These are phyloP conservation scores for Moniliella sp. DNA, from an alignment of 1,284 basidiomycete species.

Conservation along the genomic window DNA sequence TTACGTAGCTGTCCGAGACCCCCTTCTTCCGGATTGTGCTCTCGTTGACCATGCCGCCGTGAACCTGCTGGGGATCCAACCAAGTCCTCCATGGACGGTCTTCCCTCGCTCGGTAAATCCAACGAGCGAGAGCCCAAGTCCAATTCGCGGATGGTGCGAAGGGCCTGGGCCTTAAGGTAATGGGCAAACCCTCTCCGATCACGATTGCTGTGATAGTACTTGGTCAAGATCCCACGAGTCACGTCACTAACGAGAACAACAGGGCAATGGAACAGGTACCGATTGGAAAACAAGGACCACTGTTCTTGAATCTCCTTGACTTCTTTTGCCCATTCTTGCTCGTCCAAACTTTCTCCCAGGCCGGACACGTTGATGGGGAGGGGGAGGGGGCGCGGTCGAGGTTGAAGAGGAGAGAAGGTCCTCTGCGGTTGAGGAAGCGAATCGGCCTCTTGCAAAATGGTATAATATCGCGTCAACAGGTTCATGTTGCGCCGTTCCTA, in stretches of 20 bases:
- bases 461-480: no score
- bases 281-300: slow-evolving; percentile 75
- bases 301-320: slow-evolving; percentile 64
- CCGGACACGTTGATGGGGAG: no score
- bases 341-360: no score
- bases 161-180: slow-evolving; percentile 52
- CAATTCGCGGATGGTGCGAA: slow-evolving; percentile 24
- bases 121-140: slow-evolving; percentile 37
- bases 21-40: background rate
- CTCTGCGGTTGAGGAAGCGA: no score
- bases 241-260: slow-evolving; percentile 58
- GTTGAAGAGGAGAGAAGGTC: no score
- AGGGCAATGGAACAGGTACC: slow-evolving; percentile 72
- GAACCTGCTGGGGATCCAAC: no score
- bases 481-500: no score
- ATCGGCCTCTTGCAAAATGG: no score
- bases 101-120: no score
- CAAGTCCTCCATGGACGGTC: no score
- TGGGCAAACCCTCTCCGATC: slow-evolving; percentile 58
- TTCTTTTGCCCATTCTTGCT: slow-evolving; percentile 63
- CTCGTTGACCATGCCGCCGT: no score
- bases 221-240: slow-evolving; percentile 60
- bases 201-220: slow-evolving; percentile 68
- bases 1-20: background rate
- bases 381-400: no score